phyloP scores from a whole-genome alignment of 2,329 filamentous ascomycete species.

The Penicillium sp. region DNA sequence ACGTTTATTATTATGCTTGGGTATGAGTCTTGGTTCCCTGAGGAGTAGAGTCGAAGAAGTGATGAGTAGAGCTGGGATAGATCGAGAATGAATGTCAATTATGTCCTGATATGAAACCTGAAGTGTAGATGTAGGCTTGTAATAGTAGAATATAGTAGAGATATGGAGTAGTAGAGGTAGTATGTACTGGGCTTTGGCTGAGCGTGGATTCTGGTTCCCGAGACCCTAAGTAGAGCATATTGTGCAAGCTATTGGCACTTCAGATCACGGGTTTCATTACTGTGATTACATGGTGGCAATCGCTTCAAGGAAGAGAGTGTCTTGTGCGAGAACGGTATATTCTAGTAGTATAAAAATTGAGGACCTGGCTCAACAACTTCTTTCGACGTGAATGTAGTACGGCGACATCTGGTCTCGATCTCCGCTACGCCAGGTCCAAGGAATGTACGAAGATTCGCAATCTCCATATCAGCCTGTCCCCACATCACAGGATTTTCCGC shows the following conservation, averaged over 20 bases:
- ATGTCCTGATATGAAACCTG: too few species aligned
- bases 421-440: not conserved
- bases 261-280: constrained; percentile 33
- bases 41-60: not conserved
- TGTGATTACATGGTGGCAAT: constrained; percentile 37
- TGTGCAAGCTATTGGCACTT: constrained; percentile 1
- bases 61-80: not conserved
- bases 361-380: not conserved
- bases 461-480: not conserved
- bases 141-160: not conserved
- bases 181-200: not conserved
- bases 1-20: not conserved
- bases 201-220: not conserved
- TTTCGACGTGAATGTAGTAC: not conserved
- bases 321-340: not conserved
- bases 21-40: constrained; percentile 1
- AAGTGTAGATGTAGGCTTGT: not conserved
- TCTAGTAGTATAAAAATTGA: not conserved
- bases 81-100: not conserved
- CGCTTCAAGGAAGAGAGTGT: too few species aligned
- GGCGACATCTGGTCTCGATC: not conserved
- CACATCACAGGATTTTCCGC: not conserved
- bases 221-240: not conserved
- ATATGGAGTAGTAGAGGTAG: not conserved
- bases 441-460: not conserved